Evolutionary conservation across 2,329 filamentous ascomycete species (phyloP).

Genomic region (Arachnomyces sp.): DNA sequence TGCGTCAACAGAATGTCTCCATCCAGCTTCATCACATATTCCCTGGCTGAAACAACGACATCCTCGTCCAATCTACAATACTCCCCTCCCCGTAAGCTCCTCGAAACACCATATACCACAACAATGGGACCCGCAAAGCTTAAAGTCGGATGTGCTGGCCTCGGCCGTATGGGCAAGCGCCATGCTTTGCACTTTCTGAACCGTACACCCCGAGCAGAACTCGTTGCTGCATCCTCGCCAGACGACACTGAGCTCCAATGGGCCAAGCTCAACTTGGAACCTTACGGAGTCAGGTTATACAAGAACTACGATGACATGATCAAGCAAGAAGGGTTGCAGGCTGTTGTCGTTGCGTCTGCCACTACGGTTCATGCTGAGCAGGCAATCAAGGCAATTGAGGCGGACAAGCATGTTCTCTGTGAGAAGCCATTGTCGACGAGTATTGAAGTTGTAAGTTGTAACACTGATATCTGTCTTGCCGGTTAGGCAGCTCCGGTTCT

Average conservation of each 20-base stretch:
- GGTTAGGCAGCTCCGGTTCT: constrained; percentile 9
- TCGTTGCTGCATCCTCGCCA: constrained; percentile 43
- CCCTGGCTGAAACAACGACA: no score
- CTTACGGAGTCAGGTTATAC: constrained; percentile 46
- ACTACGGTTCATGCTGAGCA: constrained; percentile 51
- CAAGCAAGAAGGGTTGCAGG: constrained; percentile 46
- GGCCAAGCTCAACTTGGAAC: constrained; percentile 43
- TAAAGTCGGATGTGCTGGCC: constrained; percentile 41
- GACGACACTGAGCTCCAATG: constrained; percentile 41
- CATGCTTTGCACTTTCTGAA: constrained; percentile 44
- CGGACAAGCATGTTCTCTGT: constrained; percentile 48
- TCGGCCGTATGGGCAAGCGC: constrained; percentile 44
- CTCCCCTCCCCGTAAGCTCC: no score
- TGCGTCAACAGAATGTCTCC: no score
- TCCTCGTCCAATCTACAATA: no score
- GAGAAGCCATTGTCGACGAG: constrained; percentile 49
- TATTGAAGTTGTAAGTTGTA: constrained; percentile 46
- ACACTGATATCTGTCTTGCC: background rate
- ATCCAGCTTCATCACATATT: no score
- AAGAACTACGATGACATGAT: constrained; percentile 50
- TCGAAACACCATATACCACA: background rate
- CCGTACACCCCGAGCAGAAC: constrained; percentile 39
- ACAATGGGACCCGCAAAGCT: constrained; percentile 20
- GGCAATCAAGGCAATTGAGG: constrained; percentile 48
- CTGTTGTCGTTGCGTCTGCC: constrained; percentile 48